Percentiles rank a stretch among this genome's conserved stretches.
These are phyloP conservation scores for Mycosphaerelloides madeirae DNA, from an alignment of 2,329 filamentous ascomycete genomes.

Conservation along the genomic window DNA sequence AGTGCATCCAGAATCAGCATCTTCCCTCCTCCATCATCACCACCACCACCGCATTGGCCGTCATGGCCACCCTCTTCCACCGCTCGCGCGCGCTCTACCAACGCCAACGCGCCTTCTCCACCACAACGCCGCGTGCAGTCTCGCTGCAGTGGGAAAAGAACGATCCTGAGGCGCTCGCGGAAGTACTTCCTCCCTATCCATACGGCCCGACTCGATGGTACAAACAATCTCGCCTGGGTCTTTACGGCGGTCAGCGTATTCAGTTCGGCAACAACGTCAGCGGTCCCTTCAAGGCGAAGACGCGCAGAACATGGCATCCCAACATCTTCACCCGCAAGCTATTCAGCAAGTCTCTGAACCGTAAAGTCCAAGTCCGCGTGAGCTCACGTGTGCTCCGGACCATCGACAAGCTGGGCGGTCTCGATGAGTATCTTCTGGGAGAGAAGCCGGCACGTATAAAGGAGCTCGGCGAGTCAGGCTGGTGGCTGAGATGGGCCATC, in stretches of 20 bases:
- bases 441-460: conserved; percentile 71
- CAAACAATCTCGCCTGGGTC: conserved; percentile 67
- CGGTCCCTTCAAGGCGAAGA: conserved; percentile 63
- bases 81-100: conserved; percentile 16
- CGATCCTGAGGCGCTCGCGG: conserved; percentile 28
- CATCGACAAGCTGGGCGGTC: conserved; percentile 78
- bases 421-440: conserved; percentile 88
- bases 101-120: conserved; percentile 29
- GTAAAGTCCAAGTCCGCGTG: conserved; percentile 62
- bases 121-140: conserved; percentile 21
- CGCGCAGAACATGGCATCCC: conserved; percentile 67
- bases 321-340: conserved; percentile 66
- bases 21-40: background rate
- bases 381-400: conserved; percentile 60
- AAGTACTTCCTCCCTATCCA: conserved; percentile 55
- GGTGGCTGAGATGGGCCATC: conserved; percentile 82
- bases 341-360: conserved; percentile 58
- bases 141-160: conserved; percentile 30
- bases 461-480: conserved; percentile 84
- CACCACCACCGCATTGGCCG: conserved; percentile 1
- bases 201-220: conserved; percentile 65
- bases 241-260: conserved; percentile 58
- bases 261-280: conserved; percentile 76
- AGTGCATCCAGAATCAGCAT: too few species aligned
- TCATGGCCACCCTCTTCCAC: conserved; percentile 27